Evolutionary conservation across 257 asterid species (phyloP).

Genomic region (Solanum boliviense): DNA sequence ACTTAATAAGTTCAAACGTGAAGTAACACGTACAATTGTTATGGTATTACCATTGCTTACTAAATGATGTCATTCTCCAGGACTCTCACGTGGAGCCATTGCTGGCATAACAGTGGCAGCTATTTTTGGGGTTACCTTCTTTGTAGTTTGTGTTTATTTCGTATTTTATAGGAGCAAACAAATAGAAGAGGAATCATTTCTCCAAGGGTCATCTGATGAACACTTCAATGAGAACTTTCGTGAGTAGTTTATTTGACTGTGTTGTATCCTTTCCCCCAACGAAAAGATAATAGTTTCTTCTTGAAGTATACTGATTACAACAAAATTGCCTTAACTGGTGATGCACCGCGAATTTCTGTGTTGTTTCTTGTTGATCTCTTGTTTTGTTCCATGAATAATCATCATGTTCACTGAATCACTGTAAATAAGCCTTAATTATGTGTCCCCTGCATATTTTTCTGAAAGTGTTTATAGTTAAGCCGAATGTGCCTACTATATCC

Average conservation of each 20-base stretch:
- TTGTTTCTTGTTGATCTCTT: background rate
- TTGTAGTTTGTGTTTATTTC: constrained; percentile 40
- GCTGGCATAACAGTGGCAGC: constrained; percentile 68
- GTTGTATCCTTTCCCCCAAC: background rate
- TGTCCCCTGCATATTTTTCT: background rate
- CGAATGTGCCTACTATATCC: background rate
- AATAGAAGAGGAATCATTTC: constrained; percentile 13
- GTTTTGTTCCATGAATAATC: background rate
- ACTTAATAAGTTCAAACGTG: background rate
- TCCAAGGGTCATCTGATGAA: constrained; percentile 9
- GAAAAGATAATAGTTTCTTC: background rate
- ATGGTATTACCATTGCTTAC: background rate
- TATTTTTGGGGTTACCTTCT: constrained; percentile 20
- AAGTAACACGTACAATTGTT: background rate
- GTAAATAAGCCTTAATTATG: constrained; percentile 10
- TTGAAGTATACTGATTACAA: background rate
- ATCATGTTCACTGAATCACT: constrained; percentile 21
- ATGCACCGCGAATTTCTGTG: background rate
- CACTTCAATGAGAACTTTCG: constrained; percentile 6
- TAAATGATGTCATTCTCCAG: constrained; percentile 19
- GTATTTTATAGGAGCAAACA: constrained; percentile 30
- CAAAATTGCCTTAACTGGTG: background rate
- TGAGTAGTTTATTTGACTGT: background rate
- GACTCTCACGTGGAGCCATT: constrained; percentile 60
- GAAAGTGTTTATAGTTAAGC: background rate